Evolutionary conservation across 345 rosid species (phyloP).

Genomic region (Nephelium lappaceum): DNA sequence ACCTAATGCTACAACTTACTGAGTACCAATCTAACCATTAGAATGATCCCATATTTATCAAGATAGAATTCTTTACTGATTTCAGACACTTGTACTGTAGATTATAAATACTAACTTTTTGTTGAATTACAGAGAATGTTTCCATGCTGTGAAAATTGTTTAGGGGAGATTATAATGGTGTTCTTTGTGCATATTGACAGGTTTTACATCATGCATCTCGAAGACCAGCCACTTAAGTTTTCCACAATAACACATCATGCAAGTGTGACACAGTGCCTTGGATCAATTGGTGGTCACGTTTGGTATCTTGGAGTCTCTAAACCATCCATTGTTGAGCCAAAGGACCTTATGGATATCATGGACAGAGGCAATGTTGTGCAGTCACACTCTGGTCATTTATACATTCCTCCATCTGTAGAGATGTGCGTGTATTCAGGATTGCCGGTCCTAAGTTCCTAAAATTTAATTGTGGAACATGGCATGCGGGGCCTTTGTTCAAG

Average conservation of each 20-base stretch:
- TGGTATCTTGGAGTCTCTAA: conserved; percentile 89
- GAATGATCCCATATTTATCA: neutral
- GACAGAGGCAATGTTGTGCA: conserved; percentile 20
- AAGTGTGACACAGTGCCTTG: conserved; percentile 84
- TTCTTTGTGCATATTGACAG: conserved; percentile 28
- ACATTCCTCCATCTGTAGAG: conserved; percentile 63
- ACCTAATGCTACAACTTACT: too few species aligned
- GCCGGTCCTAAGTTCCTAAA: conserved; percentile 73
- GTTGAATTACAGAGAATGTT: neutral
- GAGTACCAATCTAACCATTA: neutral
- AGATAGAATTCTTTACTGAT: neutral
- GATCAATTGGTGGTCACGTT: conserved; percentile 67
- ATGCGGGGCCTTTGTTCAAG: conserved; percentile 72
- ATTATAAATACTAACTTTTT: neutral
- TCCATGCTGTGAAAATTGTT: conserved; percentile 2
- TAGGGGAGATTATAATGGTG: neutral
- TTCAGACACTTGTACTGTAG: neutral
- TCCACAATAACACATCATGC: conserved; percentile 76
- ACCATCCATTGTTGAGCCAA: conserved; percentile 49
- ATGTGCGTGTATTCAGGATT: conserved; percentile 62
- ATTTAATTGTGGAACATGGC: conserved; percentile 80
- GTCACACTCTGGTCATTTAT: conserved; percentile 59
- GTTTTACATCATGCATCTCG: conserved; percentile 62
- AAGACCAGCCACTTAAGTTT: conserved; percentile 47
- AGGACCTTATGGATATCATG: conserved; percentile 11